These are phyloP conservation scores for Austroboletus novae-zelandiae DNA, from an alignment of 1,284 basidiomycete species.

Conservation along the genomic window DNA sequence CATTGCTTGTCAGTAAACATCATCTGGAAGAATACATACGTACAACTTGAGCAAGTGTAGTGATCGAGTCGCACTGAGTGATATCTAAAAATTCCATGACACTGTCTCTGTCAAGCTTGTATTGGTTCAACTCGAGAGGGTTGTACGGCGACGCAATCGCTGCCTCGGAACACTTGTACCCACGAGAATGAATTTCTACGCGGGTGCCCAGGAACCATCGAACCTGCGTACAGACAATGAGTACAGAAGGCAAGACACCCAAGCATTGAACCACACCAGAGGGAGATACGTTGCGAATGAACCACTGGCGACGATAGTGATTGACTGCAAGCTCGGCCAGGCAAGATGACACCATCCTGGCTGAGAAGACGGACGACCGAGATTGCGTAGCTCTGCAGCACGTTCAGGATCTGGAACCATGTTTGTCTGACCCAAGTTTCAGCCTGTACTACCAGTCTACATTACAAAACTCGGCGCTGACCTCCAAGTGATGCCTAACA, in stretches of 20 bases:
- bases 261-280: not conserved
- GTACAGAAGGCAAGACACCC: not conserved
- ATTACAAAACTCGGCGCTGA: not conserved
- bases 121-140: not conserved
- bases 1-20: not conserved
- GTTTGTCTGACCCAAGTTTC: not conserved
- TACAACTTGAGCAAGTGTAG: constrained; percentile 2
- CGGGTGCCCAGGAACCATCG: not conserved
- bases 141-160: not conserved
- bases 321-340: not conserved
- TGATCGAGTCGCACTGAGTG: not conserved
- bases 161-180: not conserved
- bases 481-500: constrained; percentile 8
- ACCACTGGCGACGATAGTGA: not conserved
- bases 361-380: not conserved
- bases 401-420: not conserved
- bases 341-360: not conserved
- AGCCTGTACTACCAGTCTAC: too few relatives aligned
- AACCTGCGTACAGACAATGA: not conserved
- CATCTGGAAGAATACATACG: not conserved
- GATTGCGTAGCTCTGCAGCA: not conserved
- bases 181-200: not conserved
- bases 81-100: constrained; percentile 14
- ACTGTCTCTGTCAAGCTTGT: not conserved
- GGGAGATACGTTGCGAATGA: not conserved